Percentiles rank a stretch among this genome's conserved stretches.
These are phyloP conservation scores for Exophiala viscosa DNA, from an alignment of 2,329 filamentous ascomycete genomes.

Conservation along the genomic window DNA sequence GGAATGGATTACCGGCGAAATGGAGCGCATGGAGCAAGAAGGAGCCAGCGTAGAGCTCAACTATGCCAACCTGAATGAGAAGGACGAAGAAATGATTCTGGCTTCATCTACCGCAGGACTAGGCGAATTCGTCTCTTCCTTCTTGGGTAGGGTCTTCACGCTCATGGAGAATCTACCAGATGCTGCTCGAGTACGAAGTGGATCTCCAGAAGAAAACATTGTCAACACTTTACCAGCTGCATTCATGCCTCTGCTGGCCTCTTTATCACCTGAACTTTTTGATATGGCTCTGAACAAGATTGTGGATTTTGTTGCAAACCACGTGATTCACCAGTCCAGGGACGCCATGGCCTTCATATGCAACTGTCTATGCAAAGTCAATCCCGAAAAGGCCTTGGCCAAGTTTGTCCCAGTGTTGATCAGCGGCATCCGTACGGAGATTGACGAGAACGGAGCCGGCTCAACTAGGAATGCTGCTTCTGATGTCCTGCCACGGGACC, in stretches of 20 bases:
- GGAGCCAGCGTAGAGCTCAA: slow-evolving; percentile 81
- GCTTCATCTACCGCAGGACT: slow-evolving; percentile 93
- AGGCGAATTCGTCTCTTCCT: slow-evolving; percentile 83
- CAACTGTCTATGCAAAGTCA: slow-evolving; percentile 92
- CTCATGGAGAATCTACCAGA: slow-evolving; percentile 93
- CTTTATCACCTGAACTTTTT: slow-evolving; percentile 87
- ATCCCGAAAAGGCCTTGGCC: slow-evolving; percentile 88
- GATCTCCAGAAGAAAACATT: slow-evolving; percentile 92
- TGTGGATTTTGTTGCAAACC: slow-evolving; percentile 82
- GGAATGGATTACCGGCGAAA: slow-evolving; percentile 90
- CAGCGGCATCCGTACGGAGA: slow-evolving; percentile 89
- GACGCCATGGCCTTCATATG: slow-evolving; percentile 99
- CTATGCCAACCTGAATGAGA: slow-evolving; percentile 79
- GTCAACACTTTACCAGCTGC: slow-evolving; percentile 93
- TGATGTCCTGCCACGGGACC: slow-evolving; percentile 87
- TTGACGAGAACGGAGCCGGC: slow-evolving; percentile 92
- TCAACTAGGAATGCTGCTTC: slow-evolving; percentile 90
- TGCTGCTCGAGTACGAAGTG: slow-evolving; percentile 77
- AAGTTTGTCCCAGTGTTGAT: slow-evolving; percentile 87
- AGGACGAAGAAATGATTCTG: slow-evolving; percentile 81
- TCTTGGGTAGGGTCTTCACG: slow-evolving; percentile 92
- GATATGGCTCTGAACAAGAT: slow-evolving; percentile 90
- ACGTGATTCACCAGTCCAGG: slow-evolving; percentile 93
- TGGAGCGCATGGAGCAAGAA: slow-evolving; percentile 87
- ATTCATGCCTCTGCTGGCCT: slow-evolving; percentile 83